Base-by-base conservation (phyloP, 192 early-diverging fungal genomes). In the Kappamyces sp. region DNA sequence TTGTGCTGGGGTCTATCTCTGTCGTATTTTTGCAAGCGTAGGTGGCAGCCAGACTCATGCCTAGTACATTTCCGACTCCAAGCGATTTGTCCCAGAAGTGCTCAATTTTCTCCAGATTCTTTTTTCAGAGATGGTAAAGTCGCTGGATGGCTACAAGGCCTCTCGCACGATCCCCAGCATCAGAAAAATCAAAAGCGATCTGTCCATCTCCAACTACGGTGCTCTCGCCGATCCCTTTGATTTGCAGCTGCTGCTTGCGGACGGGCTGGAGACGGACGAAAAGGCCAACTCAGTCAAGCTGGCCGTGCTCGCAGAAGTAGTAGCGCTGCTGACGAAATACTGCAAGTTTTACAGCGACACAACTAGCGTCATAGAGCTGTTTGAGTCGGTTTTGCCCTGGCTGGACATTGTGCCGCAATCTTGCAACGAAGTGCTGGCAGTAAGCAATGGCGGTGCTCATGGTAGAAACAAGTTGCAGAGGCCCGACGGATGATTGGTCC, bases 1-100 rank as follows among this genome's bases (percentile, higher is more conserved):
- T 2, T 64, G 78, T 2, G 69, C 72, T n/a, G 94, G 93, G 7
- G 57, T 97, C 49, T 80, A 87, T 58, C 67, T 97, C n/a, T 84
- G 85, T 41, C 82, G 85, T 43, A 53, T 91, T 35, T 70, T 90
- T 35, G 66, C 69, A 43, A 86, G 90, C 67, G 79, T 88, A 60
- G 74, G 77, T 55, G 61, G 65, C 1, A 41, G 36, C 36, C 31
- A 49, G 2, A 49, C 61, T 41, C 13, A 63, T 63, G 38, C 69
- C 49, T 66, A 87, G 73, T 87, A 80, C 55, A 74, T 86, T 67
- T 34, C 57, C 15, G 69, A 86, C 48, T 84, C 88, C 2, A 89
- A 89, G 59, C 81, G 91, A 12, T 78, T 88, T 48, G 68, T 82
- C 15, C 79, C 79, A 12, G 79, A 82, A 57, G 70, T 64, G 7